Evolutionary conservation across 148 eudicot species (phyloP), one percentile per base, ranked within the genome.

Genomic region (Bassia scoparia): DNA sequence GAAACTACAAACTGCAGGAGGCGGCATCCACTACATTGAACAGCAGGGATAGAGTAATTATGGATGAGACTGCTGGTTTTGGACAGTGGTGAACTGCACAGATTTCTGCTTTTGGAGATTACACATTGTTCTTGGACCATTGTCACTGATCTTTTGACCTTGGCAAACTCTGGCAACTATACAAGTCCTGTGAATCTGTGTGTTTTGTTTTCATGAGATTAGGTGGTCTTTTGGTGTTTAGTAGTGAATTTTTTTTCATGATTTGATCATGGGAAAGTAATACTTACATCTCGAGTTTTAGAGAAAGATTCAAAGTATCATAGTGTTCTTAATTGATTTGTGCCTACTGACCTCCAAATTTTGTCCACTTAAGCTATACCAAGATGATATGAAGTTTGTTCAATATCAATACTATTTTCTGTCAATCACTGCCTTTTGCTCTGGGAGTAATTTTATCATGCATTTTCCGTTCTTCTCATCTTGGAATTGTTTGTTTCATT

Each of bases 1-100:
- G n/a, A n/a, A n/a, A n/a, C 46, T 15, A 62, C 31, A 52, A 43
- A 70, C 38, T 85, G 76, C 88, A 91, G 97, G 93, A 89, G 97
- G 83, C 89, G 97, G 67, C 93, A 91, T 76, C 89, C 91, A 54
- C 58, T 87, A 41, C 82, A 74, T 48, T 87, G 83, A 87, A 55
- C 76, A 71, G 29, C 61, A 67, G 78, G 69, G 68, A 44, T 74
- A 52, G 75, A 62, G 64, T 61, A 75, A 72, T 66, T 77, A 54
- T 78, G 55, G 61, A 82, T 59, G 30, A 44, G 20, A 74, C 68
- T 71, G 77, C 74, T 53, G 79, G 80, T 72, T 71, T 75, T 56
- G 74, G 86, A 75, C 71, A 72, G 70, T 76, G 81, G 83, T 81
- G 43, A 69, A 58, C 75, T 49, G 77, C 80, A 37, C 61, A 68